Conservation (phyloP, 768 basidiomycete species). For the Tulasnella sp. region DNA sequence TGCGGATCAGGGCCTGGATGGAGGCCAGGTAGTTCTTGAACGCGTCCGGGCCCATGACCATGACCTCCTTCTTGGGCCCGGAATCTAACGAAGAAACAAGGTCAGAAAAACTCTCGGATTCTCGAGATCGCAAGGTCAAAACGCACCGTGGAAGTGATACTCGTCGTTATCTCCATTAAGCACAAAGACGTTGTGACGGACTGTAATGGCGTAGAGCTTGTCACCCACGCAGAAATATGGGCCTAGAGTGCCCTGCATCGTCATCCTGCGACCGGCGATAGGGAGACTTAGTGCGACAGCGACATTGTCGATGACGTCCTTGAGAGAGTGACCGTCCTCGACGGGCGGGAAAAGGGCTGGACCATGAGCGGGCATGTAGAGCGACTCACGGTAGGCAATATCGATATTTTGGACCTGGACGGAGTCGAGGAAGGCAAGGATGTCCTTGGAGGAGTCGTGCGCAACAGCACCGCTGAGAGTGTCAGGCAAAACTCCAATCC, state of each 20-base stretch:
- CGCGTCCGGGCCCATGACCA: constrained; percentile 27
- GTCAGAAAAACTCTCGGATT: constrained; percentile 24
- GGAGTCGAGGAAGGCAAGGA: neutral
- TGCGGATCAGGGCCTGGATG: constrained; percentile 24
- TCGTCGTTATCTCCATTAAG: constrained; percentile 17
- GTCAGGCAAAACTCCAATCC: constrained; percentile 11
- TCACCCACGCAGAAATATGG: constrained; percentile 23
- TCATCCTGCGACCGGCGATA: constrained; percentile 23
- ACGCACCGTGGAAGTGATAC: constrained; percentile 25
- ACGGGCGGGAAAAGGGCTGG: neutral
- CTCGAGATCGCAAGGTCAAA: constrained; percentile 18
- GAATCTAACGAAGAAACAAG: constrained; percentile 17
- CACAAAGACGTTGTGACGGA: constrained; percentile 14
- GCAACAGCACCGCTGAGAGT: constrained; percentile 8
- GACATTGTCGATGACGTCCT: neutral
- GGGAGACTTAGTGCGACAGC: constrained; percentile 14
- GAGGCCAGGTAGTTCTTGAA: constrained; percentile 24
- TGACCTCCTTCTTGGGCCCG: constrained; percentile 27
- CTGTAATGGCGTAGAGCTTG: constrained; percentile 16
- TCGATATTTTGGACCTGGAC: neutral
- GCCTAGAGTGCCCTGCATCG: constrained; percentile 25
- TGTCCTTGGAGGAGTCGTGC: neutral
- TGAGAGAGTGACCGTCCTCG: neutral
- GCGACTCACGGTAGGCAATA: constrained; percentile 5
- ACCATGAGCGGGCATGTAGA: neutral